Conservation (phyloP, 208 protist genomes). For the Borovskyia barvae region DNA sequence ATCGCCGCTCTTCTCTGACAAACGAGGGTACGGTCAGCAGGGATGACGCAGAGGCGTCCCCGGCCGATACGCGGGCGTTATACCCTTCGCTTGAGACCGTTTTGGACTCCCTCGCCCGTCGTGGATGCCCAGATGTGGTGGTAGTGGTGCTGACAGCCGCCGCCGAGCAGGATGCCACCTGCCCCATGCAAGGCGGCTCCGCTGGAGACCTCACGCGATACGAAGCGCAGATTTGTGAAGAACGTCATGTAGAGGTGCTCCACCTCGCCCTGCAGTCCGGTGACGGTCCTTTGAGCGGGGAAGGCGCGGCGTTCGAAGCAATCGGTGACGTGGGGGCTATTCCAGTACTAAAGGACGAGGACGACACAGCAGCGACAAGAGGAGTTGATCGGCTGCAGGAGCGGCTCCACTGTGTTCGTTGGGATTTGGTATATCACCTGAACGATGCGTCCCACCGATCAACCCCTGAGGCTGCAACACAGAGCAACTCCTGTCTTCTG, state of each 20-base stretch:
- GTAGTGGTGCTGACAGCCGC: slow-evolving; percentile 12
- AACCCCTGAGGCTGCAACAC: no score
- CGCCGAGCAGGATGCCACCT: neutral
- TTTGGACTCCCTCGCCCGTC: slow-evolving; percentile 22
- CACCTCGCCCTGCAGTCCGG: neutral
- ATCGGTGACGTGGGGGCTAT: neutral
- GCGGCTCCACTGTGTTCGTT: slow-evolving; percentile 45
- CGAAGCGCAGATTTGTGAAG: slow-evolving; percentile 33
- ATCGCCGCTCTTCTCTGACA: neutral
- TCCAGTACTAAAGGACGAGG: slow-evolving; percentile 14
- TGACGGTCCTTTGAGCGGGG: neutral
- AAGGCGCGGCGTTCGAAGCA: neutral
- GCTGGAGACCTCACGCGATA: slow-evolving; percentile 22
- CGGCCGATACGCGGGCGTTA: neutral
- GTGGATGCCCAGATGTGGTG: slow-evolving; percentile 4
- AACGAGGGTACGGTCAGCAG: neutral
- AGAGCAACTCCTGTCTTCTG: slow-evolving; percentile 21
- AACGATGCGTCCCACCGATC: no score
- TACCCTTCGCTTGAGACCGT: slow-evolving; percentile 32
- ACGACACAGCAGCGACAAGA: slow-evolving; percentile 21
- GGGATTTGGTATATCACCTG: no score
- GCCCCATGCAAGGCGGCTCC: neutral
- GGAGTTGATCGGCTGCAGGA: slow-evolving; percentile 52
- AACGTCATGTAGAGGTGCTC: slow-evolving; percentile 41
- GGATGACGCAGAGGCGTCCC: neutral